A percentile compares a stretch with the other conserved stretches of the same genome.
Conservation (phyloP, 495 filamentous ascomycete genomes). For the Pyrenopolyporus hunteri region DNA sequence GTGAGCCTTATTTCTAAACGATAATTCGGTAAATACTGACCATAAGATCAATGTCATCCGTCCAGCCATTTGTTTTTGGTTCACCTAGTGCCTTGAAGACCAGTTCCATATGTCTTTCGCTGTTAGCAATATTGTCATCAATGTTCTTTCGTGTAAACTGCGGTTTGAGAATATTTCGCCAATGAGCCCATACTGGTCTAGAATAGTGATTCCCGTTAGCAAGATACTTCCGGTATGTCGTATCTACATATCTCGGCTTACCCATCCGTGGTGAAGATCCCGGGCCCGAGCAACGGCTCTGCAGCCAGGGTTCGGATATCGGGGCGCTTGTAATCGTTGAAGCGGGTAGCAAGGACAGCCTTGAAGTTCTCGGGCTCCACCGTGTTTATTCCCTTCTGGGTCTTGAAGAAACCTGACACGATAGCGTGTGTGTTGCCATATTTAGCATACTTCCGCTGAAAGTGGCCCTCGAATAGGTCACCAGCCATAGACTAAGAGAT, state of each 20-base stretch:
- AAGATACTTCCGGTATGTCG: no score
- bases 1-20: not conserved
- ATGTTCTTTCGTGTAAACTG: constrained; percentile 5
- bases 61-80: constrained; percentile 7
- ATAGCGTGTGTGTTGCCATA: constrained; percentile 18
- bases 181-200: constrained; percentile 13
- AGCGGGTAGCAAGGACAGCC: constrained; percentile 68
- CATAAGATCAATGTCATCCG: constrained; percentile 9
- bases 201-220: not conserved
- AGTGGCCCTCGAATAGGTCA: constrained; percentile 12
- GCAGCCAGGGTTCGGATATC: constrained; percentile 1
- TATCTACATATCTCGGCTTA: not conserved
- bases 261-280: constrained; percentile 14
- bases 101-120: constrained; percentile 14
- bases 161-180: constrained; percentile 13
- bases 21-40: not conserved
- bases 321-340: constrained; percentile 57
- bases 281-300: constrained; percentile 7
- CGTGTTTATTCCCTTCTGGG: constrained; percentile 19
- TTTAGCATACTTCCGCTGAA: constrained; percentile 10
- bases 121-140: constrained; percentile 12
- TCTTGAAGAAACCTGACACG: constrained; percentile 1
- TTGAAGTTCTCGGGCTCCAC: constrained; percentile 75
- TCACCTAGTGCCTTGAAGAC: constrained; percentile 3
- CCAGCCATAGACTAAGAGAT: not conserved